These are phyloP conservation scores for Jacaranda mimosifolia DNA, from an alignment of 257 asterid species.

Conservation along the genomic window DNA sequence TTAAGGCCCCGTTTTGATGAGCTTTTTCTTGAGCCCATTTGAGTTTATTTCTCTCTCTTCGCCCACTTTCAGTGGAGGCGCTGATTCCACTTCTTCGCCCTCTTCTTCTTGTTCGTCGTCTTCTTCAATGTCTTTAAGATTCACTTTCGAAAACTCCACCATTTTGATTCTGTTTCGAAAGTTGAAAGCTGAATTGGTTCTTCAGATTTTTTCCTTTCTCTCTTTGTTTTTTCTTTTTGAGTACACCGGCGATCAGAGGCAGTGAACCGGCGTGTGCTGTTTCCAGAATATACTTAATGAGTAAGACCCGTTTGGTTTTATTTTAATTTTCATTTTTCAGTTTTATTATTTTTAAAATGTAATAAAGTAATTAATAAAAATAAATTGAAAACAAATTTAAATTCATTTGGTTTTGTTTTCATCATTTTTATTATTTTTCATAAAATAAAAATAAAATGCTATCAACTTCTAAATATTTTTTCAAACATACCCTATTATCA, in stretches of 20 bases:
- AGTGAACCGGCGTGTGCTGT: not conserved
- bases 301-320: too few species aligned
- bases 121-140: slow-evolving; percentile 56
- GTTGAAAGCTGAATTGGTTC: not conserved
- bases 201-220: not conserved
- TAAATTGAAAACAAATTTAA: too few species aligned
- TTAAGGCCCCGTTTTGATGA: slow-evolving; percentile 54
- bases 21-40: slow-evolving; percentile 65
- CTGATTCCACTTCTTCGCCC: slow-evolving; percentile 78
- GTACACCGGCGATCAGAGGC: not conserved
- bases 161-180: slow-evolving; percentile 30
- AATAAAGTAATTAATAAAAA: too few species aligned
- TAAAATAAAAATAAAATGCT: too few species aligned
- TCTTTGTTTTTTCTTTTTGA: not conserved
- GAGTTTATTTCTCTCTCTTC: slow-evolving; percentile 71
- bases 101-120: slow-evolving; percentile 67
- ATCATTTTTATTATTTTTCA: too few species aligned
- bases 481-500: too few species aligned
- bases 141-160: slow-evolving; percentile 67
- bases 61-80: slow-evolving; percentile 72
- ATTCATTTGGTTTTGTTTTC: too few species aligned
- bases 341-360: too few species aligned
- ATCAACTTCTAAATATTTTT: too few species aligned
- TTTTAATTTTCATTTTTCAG: too few species aligned
- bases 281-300: too few species aligned